These are phyloP conservation scores for Chaetoceros tenuissimus DNA, from an alignment of 108 stramenopile species.

Conservation along the genomic window DNA sequence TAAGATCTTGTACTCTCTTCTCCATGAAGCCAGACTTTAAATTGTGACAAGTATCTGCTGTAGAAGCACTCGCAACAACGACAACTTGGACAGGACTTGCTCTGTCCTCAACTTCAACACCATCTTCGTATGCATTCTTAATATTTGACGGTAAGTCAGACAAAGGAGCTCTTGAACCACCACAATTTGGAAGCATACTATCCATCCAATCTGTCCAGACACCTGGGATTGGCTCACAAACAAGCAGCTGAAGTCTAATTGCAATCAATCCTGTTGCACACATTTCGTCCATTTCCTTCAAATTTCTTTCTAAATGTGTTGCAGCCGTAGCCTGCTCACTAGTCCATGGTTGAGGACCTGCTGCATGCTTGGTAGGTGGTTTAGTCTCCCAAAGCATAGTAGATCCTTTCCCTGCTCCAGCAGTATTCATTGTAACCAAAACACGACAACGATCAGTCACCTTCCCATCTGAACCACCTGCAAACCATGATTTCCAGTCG, in stretches of 20 bases:
- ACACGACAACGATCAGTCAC: slow-evolving; percentile 70
- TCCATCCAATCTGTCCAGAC: slow-evolving; percentile 88
- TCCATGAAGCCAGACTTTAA: slow-evolving; percentile 86
- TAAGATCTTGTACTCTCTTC: slow-evolving; percentile 69
- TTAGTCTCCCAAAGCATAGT: slow-evolving; percentile 83
- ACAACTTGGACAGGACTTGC: slow-evolving; percentile 82
- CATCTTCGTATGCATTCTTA: slow-evolving; percentile 8
- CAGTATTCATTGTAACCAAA: slow-evolving; percentile 74
- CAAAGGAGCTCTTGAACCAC: slow-evolving; percentile 56
- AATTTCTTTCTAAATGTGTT: slow-evolving; percentile 68
- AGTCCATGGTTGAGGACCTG: slow-evolving; percentile 63
- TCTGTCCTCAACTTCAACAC: slow-evolving; percentile 57
- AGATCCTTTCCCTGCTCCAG: slow-evolving; percentile 70
- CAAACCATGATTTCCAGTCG: slow-evolving; percentile 68
- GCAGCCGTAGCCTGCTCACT: slow-evolving; percentile 82
- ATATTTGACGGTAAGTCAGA: slow-evolving; percentile 9
- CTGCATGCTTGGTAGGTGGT: slow-evolving; percentile 34
- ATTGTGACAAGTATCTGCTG: slow-evolving; percentile 80
- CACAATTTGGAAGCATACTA: slow-evolving; percentile 58
- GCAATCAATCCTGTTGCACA: slow-evolving; percentile 77
- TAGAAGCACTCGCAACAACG: slow-evolving; percentile 60
- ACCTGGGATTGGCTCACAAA: slow-evolving; percentile 78
- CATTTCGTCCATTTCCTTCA: slow-evolving; percentile 81
- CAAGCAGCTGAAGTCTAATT: slow-evolving; percentile 70
- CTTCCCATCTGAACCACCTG: not conserved